Percentiles rank a stretch among this genome's conserved stretches.
phyloP scores from a whole-genome alignment of 1,284 basidiomycete species.

The Moesziomyces antarcticus region DNA sequence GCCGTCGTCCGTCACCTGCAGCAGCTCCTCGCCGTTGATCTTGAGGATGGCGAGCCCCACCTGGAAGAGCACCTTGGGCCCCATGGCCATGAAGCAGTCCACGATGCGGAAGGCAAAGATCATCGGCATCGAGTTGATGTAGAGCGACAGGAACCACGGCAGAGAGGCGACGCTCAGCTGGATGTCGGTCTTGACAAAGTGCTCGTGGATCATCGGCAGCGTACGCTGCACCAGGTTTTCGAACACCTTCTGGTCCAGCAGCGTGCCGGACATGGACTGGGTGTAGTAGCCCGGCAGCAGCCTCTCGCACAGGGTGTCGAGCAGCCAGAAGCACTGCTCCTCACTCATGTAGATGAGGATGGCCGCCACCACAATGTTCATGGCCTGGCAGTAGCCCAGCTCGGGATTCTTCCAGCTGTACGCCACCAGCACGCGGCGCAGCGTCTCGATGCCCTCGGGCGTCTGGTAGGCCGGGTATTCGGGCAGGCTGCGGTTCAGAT shows the following conservation, averaged over 20 bases:
- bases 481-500: slow-evolving; percentile 79
- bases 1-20: slow-evolving; percentile 97
- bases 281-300: slow-evolving; percentile 97
- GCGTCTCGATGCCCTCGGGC: slow-evolving; percentile 70
- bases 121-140: slow-evolving; percentile 99
- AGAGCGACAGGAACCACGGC: slow-evolving; percentile 91
- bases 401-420: slow-evolving; percentile 98
- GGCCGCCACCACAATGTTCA: slow-evolving; percentile 83
- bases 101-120: slow-evolving; percentile 98
- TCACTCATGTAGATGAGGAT: slow-evolving; percentile 98
- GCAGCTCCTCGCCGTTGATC: slow-evolving; percentile 92
- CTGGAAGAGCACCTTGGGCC: slow-evolving; percentile 97
- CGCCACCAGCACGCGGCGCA: slow-evolving; percentile 91
- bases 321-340: slow-evolving; percentile 97
- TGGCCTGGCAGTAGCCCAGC: slow-evolving; percentile 69
- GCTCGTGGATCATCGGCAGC: slow-evolving; percentile 83
- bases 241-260: slow-evolving; percentile 97
- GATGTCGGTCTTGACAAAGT: slow-evolving; percentile 90
- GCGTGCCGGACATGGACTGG: slow-evolving; percentile 97
- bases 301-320: slow-evolving; percentile 93
- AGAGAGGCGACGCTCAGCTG: slow-evolving; percentile 96
- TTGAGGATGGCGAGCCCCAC: slow-evolving; percentile 94
- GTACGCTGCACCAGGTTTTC: slow-evolving; percentile 91
- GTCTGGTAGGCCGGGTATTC: slow-evolving; percentile 66
- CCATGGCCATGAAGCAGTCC: slow-evolving; percentile 99